phyloP scores from a whole-genome alignment of 2,329 filamentous ascomycete species.

The Penicillium sclerotigenum region DNA sequence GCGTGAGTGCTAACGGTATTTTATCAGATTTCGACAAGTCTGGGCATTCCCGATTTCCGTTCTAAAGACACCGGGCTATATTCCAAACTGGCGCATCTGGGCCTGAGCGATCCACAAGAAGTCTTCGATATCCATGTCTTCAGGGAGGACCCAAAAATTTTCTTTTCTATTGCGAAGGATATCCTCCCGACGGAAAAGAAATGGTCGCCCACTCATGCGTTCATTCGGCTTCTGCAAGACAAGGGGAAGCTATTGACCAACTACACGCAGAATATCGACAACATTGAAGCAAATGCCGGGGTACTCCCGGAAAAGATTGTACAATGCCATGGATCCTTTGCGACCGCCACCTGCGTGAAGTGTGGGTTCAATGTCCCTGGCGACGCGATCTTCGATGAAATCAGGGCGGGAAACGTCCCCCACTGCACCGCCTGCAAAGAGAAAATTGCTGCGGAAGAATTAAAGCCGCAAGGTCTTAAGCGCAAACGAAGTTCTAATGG shows the following conservation, averaged over 20 bases:
- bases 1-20: background rate
- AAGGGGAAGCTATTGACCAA: conserved; percentile 89
- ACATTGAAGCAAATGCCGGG: conserved; percentile 83
- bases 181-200: conserved; percentile 77
- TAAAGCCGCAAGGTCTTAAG: conserved; percentile 49
- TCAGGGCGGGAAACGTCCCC: conserved; percentile 72
- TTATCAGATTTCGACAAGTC: conserved; percentile 76
- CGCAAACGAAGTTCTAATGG: conserved; percentile 53
- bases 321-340: conserved; percentile 95
- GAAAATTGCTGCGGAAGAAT: conserved; percentile 44
- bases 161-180: conserved; percentile 87
- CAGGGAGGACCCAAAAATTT: conserved; percentile 78
- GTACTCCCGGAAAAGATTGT: conserved; percentile 78
- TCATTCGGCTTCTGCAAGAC: conserved; percentile 84
- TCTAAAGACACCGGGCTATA: conserved; percentile 92
- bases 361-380: conserved; percentile 73
- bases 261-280: conserved; percentile 99
- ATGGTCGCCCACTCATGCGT: conserved; percentile 89
- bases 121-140: conserved; percentile 92
- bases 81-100: conserved; percentile 74
- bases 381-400: conserved; percentile 73
- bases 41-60: conserved; percentile 95
- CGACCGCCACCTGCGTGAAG: conserved; percentile 81
- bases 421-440: conserved; percentile 69
- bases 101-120: conserved; percentile 80